Evolutionary conservation across 768 basidiomycete species (phyloP), one percentile per base, ranked within the genome.

Genomic region (Xerocomus potaroensis): DNA sequence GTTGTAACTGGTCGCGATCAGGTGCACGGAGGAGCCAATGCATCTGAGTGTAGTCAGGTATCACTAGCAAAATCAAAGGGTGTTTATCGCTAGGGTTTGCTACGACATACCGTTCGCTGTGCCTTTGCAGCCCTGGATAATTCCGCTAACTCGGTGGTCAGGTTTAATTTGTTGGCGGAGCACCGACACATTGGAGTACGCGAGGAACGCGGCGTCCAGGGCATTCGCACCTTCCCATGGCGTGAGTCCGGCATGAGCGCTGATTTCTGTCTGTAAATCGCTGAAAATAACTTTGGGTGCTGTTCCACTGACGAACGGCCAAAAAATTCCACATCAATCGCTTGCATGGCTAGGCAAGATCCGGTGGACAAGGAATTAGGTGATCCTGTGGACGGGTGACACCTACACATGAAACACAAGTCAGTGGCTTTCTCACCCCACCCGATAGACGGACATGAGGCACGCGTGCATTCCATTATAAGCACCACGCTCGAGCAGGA

Each of bases 171-270:
- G 92, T 64, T 95, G 92, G 11, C 92, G 78, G 38, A 95, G 74
- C 19, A 81, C 80, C 3, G 90, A 84, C 33, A 95, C 75, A 38
- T 78, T 75, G 8, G 83, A 80, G 63, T 94, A 93, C 0, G 90
- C 86, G 8, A 90, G 68, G 61, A 92, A 86, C 1, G 91, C 91
- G 0, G 92, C 92, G 58, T 94, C 92, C 35, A 91, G 76, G 11
- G 91, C 89, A 58, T 93, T 93, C 33, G 76, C 77, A 19, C 85
- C 91, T 64, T 93, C 87, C 81, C 91, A 92, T 4, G 90, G 90
- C 10, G 85, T 78, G 27, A 74, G 77, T n/a, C 81, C 83, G 14
- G 88, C 88, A 56, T 90, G 88, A 5, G 87, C 86, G 36, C 84
- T 89, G 53, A 23, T 48, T 29, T 41, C 14, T 52, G 46, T 41